Evolutionary conservation across 1,284 basidiomycete genomes (phyloP).

Genomic region (Microbotryum silenes-acaulis): DNA sequence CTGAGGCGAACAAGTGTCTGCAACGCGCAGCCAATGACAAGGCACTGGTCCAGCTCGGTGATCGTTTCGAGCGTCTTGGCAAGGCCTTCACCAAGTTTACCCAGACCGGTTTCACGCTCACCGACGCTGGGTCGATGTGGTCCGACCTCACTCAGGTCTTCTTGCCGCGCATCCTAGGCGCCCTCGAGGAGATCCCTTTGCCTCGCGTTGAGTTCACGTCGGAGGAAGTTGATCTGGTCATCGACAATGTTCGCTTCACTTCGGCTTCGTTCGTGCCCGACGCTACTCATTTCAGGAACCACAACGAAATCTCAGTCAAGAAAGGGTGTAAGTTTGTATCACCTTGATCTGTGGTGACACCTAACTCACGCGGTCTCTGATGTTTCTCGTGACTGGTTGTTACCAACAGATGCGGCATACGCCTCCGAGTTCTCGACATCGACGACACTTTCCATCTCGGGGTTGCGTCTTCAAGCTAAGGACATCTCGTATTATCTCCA

Average conservation of each 20-base stretch:
- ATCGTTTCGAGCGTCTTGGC: slow-evolving; percentile 18
- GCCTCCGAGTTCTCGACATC: slow-evolving; percentile 14
- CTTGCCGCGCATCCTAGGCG: slow-evolving; percentile 43
- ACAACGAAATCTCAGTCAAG: slow-evolving; percentile 41
- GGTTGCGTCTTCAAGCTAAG: slow-evolving; percentile 37
- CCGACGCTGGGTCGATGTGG: slow-evolving; percentile 22
- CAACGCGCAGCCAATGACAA: slow-evolving; percentile 20
- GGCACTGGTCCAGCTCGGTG: slow-evolving; percentile 16
- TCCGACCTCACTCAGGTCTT: slow-evolving; percentile 44
- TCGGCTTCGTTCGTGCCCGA: slow-evolving; percentile 46
- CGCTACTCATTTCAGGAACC: slow-evolving; percentile 43
- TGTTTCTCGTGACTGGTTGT: background rate
- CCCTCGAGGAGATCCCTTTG: slow-evolving; percentile 45
- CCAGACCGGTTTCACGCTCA: slow-evolving; percentile 19
- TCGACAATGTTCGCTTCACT: slow-evolving; percentile 38
- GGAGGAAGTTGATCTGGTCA: slow-evolving; percentile 25
- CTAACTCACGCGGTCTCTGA: slow-evolving; percentile 1
- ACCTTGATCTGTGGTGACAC: no score
- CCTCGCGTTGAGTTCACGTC: slow-evolving; percentile 46
- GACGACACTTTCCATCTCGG: slow-evolving; percentile 24
- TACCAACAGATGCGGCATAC: slow-evolving; percentile 13
- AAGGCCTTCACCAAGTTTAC: slow-evolving; percentile 16
- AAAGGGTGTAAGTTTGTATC: no score
- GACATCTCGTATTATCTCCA: slow-evolving; percentile 46
- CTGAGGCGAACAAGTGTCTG: slow-evolving; percentile 20